These are phyloP conservation scores for Metschnikowia picachoensis DNA, from an alignment of 805 yeast genomes.

Conservation along the genomic window DNA sequence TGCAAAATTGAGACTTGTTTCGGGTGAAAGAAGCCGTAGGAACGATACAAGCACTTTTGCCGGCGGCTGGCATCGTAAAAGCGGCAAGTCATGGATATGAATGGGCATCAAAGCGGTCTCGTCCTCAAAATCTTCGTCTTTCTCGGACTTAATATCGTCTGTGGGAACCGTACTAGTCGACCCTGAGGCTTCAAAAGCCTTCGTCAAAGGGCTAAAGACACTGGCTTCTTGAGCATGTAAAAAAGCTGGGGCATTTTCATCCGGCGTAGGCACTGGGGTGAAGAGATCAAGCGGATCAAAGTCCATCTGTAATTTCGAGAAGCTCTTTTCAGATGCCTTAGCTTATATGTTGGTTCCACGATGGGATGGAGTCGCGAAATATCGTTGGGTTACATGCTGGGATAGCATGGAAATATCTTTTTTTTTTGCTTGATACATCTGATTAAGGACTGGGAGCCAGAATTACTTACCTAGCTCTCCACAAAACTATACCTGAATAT, in stretches of 20 bases:
- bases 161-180: not conserved
- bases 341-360: too few species aligned
- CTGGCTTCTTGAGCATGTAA: too few species aligned
- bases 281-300: conserved; percentile 42
- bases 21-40: conserved; percentile 47
- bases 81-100: conserved; percentile 60
- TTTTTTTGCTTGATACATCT: too few species aligned
- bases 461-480: too few species aligned
- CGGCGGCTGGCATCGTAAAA: conserved; percentile 45
- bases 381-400: too few species aligned
- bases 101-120: conserved; percentile 32
- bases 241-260: not conserved
- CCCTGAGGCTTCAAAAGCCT: too few species aligned
- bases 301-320: conserved; percentile 24
- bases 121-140: not conserved
- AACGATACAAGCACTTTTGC: conserved; percentile 40
- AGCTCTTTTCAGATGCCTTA: not conserved
- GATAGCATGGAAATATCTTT: too few species aligned
- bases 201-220: too few species aligned
- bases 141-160: not conserved
- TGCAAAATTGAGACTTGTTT: conserved; percentile 49
- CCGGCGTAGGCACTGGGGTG: conserved; percentile 23
- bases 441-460: too few species aligned
- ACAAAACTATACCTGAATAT: too few species aligned
- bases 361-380: too few species aligned